Conservation (phyloP, 345 rosid species). For the Noccaea caerulescens region DNA sequence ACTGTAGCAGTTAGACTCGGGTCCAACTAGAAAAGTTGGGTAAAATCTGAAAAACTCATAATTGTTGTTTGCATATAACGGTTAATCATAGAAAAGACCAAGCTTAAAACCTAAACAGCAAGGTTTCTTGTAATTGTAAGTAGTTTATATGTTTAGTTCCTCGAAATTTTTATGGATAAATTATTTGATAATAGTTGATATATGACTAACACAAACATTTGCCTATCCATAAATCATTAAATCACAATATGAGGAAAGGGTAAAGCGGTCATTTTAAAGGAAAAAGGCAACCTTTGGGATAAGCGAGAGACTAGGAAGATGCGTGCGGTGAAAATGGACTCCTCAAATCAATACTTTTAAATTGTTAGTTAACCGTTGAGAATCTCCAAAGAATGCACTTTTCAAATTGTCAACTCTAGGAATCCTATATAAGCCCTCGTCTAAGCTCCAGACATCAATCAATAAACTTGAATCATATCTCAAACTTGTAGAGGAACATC, state of each 20-base stretch:
- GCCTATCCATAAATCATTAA: neutral
- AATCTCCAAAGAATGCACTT: conserved; percentile 41
- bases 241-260: conserved; percentile 17
- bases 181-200: neutral
- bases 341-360: conserved; percentile 16
- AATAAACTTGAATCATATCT: conserved; percentile 11
- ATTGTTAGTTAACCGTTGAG: conserved; percentile 44
- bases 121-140: neutral
- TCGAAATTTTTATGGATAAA: neutral
- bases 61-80: neutral
- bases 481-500: conserved; percentile 1
- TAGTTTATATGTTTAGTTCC: neutral
- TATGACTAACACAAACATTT: neutral
- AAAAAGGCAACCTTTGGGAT: conserved; percentile 38
- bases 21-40: neutral
- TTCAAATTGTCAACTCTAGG: conserved; percentile 16
- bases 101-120: neutral
- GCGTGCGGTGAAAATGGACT: conserved; percentile 42
- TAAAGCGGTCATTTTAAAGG: neutral
- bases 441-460: conserved; percentile 10
- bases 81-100: neutral
- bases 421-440: conserved; percentile 23
- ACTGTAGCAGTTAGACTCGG: neutral
- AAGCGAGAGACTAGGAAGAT: conserved; percentile 34
- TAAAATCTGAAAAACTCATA: neutral